Conservation (phyloP, 1,284 basidiomycete genomes). For the Naganishia cerealis region DNA sequence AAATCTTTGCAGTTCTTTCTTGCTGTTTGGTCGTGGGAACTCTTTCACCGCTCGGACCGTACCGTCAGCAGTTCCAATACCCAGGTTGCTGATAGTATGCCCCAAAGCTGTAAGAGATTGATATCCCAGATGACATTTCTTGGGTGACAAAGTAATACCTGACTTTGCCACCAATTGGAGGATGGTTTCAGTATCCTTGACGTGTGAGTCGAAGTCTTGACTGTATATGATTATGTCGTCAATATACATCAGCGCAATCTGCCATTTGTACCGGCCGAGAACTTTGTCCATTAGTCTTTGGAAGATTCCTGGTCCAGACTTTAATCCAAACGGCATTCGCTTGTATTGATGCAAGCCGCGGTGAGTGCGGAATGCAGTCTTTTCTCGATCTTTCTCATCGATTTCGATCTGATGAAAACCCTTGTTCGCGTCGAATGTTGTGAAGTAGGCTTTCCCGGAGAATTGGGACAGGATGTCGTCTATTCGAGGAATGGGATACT, state of each 20-base stretch:
- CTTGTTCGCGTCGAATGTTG: constrained; percentile 52
- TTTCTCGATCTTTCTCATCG: constrained; percentile 43
- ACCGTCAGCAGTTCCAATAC: constrained; percentile 26
- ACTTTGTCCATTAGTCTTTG: constrained; percentile 39
- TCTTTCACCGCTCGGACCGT: constrained; percentile 19
- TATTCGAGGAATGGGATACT: too few relatives aligned
- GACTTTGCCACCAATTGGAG: constrained; percentile 19
- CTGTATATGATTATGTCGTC: constrained; percentile 31
- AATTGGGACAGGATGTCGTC: constrained; percentile 54
- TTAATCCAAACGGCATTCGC: constrained; percentile 56
- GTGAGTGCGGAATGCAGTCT: constrained; percentile 55
- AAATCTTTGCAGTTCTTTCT: constrained; percentile 23
- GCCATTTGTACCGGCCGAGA: constrained; percentile 8
- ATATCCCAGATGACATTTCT: constrained; percentile 32
- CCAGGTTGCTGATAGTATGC: too few relatives aligned
- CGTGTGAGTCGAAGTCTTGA: too few relatives aligned
- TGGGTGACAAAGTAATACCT: constrained; percentile 30
- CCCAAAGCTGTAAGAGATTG: constrained; percentile 28
- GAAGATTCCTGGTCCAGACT: constrained; percentile 55
- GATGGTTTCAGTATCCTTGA: constrained; percentile 26
- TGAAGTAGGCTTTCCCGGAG: constrained; percentile 49
- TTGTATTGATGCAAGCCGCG: constrained; percentile 54
- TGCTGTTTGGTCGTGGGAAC: constrained; percentile 15
- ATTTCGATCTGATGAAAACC: constrained; percentile 56
- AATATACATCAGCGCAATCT: constrained; percentile 1